Base-by-base conservation (phyloP, 192 early-diverging fungal species). In the Umbelopsis isabellina region DNA sequence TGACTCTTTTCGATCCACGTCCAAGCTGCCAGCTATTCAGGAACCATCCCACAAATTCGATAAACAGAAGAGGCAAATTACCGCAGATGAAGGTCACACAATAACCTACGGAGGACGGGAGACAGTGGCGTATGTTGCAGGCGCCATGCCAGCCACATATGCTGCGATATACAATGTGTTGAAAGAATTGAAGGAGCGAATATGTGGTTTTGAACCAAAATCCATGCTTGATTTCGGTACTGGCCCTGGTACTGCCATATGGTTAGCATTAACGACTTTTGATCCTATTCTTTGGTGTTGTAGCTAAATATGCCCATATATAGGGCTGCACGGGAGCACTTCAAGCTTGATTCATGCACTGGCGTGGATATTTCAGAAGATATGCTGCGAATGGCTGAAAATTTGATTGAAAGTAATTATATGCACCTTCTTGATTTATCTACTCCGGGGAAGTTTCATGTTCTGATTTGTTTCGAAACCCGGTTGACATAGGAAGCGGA, bases 161-260 rank as follows among this genome's bases (percentile, higher is more conserved):
- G 93, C 85, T 46, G 90, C 89, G 0, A 73, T 90, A 7, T 75
- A 53, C 55, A 94, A 92, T 75, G 86, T 96, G 1, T 70, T 94
- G 27, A 52, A 41, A 4, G 92, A 96, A 72, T 65, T 93, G 2
- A 69, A 75, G 2, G 75, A 68, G 35, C 80, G 95, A n/a, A 27
- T 93, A 16, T 88, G 91, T 1, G 81, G 80, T 16, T 86, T 93
- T 67, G 46, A 64, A 0, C 93, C 93, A 0, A 72, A 46, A 27
- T 79, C 72, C 8, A 75, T 93, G 13, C 66, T 94, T 66, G 95
- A 96, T 79, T 94, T 94, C 78, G 95, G 91, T 22, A 85, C 85
- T 0, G 95, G 95, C 5, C 91, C 95, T 2, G 95, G 90, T n/a
- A 90, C 91, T 6, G 92, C 83, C 7, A 81, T 94, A 22, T 96